phyloP scores from a whole-genome alignment of 1,139 yeast genomes.

The Ogataea hybrid region DNA sequence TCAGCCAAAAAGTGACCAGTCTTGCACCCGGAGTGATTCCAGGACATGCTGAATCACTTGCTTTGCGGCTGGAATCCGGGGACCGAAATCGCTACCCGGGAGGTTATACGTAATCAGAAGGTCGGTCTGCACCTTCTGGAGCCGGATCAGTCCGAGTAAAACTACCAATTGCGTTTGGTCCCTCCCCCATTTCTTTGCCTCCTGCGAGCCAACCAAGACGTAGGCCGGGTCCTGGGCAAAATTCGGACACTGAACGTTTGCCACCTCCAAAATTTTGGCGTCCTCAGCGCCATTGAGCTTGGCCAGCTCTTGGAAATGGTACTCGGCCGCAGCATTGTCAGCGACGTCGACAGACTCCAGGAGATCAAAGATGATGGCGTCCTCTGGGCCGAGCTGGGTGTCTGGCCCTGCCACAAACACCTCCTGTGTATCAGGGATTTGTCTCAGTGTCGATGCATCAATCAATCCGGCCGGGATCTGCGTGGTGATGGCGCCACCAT shows the following conservation, averaged over 20 bases:
- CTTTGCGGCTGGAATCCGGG: conserved; percentile 31
- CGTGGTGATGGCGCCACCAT: conserved; percentile 77
- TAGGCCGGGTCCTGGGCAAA: conserved; percentile 23
- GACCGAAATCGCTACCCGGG: conserved; percentile 38
- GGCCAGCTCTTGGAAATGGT: conserved; percentile 44
- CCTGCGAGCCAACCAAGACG: conserved; percentile 35
- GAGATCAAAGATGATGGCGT: conserved; percentile 69
- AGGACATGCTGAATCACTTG: conserved; percentile 33
- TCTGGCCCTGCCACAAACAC: conserved; percentile 52
- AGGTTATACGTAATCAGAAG: conserved; percentile 59
- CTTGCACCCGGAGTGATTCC: conserved; percentile 36
- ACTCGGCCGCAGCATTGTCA: conserved; percentile 36
- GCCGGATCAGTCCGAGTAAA: conserved; percentile 52
- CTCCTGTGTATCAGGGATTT: conserved; percentile 88
- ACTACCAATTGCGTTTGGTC: conserved; percentile 38
- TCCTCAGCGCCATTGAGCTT: conserved; percentile 24
- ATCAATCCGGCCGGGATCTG: conserved; percentile 52
- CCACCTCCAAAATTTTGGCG: conserved; percentile 10
- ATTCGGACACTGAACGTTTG: conserved; percentile 9
- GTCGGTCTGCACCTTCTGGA: conserved; percentile 56
- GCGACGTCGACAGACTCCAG: conserved; percentile 52
- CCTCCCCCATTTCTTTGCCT: conserved; percentile 51
- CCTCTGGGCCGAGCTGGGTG: conserved; percentile 42
- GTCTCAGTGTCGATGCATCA: conserved; percentile 73
- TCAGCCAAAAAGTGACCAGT: conserved; percentile 45